Percentiles rank a stretch among this genome's conserved stretches.
Evolutionary conservation across 768 basidiomycete genomes (phyloP).

Genomic region (Termitomyces sp.): DNA sequence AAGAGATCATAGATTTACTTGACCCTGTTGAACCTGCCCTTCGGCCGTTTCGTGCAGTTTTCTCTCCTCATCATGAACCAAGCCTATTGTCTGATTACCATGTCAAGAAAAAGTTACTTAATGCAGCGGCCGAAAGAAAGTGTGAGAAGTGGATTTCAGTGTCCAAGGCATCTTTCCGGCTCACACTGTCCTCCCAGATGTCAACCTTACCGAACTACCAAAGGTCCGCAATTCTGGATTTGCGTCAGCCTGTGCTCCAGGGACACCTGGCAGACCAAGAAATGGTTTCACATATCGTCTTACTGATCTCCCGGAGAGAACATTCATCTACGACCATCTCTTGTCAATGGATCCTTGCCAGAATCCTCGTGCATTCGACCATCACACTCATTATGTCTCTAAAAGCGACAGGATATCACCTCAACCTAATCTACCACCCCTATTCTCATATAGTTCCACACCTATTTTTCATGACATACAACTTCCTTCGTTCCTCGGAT

Average conservation of each 20-base stretch:
- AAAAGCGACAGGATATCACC: slow-evolving; percentile 32
- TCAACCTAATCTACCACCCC: slow-evolving; percentile 28
- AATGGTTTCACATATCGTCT: slow-evolving; percentile 16
- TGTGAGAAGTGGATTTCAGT: slow-evolving; percentile 16
- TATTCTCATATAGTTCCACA: slow-evolving; percentile 37
- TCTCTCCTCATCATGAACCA: slow-evolving; percentile 36
- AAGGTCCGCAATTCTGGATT: slow-evolving; percentile 17
- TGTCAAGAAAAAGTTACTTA: slow-evolving; percentile 23
- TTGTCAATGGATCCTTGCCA: slow-evolving; percentile 38
- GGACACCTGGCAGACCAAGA: slow-evolving; percentile 21
- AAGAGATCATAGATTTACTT: slow-evolving; percentile 27
- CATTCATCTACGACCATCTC: slow-evolving; percentile 41
- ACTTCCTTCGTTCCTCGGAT: slow-evolving; percentile 34
- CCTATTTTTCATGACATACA: slow-evolving; percentile 38
- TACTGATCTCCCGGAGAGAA: slow-evolving; percentile 18
- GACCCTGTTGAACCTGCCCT: slow-evolving; percentile 31
- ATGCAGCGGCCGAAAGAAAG: slow-evolving; percentile 25
- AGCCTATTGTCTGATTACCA: slow-evolving; percentile 28
- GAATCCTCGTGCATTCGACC: slow-evolving; percentile 31
- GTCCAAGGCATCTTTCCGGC: background rate
- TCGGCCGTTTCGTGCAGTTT: slow-evolving; percentile 35
- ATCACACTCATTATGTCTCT: slow-evolving; percentile 41
- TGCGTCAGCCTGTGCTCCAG: slow-evolving; percentile 25
- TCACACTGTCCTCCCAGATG: slow-evolving; percentile 11
- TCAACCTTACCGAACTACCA: slow-evolving; percentile 16